Percentiles rank a stretch among this genome's conserved stretches.
Conservation (phyloP, 306 rosid genomes). For the Trifolium repens region DNA sequence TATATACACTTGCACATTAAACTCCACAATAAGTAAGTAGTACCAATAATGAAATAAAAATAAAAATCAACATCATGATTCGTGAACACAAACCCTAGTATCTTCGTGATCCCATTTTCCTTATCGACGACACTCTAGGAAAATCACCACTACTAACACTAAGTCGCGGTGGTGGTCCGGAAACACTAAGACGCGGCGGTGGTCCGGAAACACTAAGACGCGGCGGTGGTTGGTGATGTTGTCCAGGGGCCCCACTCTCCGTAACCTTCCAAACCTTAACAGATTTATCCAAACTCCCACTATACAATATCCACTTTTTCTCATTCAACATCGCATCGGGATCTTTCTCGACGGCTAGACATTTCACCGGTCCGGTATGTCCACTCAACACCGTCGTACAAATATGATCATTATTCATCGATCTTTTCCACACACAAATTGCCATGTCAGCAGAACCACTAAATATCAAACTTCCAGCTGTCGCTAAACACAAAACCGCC, state of each 20-base stretch:
- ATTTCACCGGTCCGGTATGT: slow-evolving; percentile 88
- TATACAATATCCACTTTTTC: slow-evolving; percentile 68
- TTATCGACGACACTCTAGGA: slow-evolving; percentile 45
- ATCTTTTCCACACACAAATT: slow-evolving; percentile 81
- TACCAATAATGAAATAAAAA: neutral
- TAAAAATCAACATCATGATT: neutral
- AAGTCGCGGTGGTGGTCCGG: neutral
- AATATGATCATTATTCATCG: slow-evolving; percentile 49
- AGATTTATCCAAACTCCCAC: slow-evolving; percentile 94
- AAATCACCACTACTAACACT: neutral
- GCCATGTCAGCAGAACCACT: slow-evolving; percentile 92
- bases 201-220: neutral
- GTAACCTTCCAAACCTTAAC: slow-evolving; percentile 86
- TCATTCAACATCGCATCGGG: slow-evolving; percentile 39
- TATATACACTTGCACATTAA: neutral
- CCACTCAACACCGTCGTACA: slow-evolving; percentile 58
- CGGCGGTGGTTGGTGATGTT: slow-evolving; percentile 18
- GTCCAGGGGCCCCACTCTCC: slow-evolving; percentile 41
- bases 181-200: neutral
- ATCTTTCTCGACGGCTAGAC: slow-evolving; percentile 75
- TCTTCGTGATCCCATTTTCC: slow-evolving; percentile 53
- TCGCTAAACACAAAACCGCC: slow-evolving; percentile 71
- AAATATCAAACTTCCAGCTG: slow-evolving; percentile 64
- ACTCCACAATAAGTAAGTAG: neutral
- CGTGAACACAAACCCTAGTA: neutral